Evolutionary conservation across 495 filamentous ascomycete genomes (phyloP).

Genomic region (Chaetomium tenue): DNA sequence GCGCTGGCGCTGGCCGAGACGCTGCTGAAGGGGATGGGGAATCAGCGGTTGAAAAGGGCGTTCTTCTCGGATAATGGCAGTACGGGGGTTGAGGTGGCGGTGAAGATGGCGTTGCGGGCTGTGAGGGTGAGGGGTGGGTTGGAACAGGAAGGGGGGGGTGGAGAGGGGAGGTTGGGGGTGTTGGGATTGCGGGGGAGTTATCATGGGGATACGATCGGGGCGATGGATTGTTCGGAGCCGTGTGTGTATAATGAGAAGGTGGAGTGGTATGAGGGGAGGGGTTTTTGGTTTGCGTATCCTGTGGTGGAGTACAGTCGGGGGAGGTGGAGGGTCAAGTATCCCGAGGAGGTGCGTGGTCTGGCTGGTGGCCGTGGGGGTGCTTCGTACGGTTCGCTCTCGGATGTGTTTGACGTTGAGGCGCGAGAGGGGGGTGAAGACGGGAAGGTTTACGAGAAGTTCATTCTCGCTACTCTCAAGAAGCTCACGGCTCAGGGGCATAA

Average conservation of each 20-base stretch:
- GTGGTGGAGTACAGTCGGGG: slow-evolving; percentile 61
- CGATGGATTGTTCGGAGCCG: slow-evolving; percentile 76
- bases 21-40: slow-evolving; percentile 55
- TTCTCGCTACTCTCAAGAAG: slow-evolving; percentile 50
- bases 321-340: slow-evolving; percentile 60
- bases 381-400: slow-evolving; percentile 41
- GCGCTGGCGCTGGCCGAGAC: slow-evolving; percentile 62
- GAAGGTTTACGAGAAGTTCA: slow-evolving; percentile 56
- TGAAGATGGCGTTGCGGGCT: slow-evolving; percentile 75
- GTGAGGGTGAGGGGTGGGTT: slow-evolving; percentile 62
- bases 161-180: slow-evolving; percentile 54
- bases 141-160: too few relatives aligned
- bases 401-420: slow-evolving; percentile 60
- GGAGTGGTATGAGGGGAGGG: slow-evolving; percentile 73
- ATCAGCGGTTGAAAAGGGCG: slow-evolving; percentile 60
- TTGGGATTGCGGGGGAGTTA: slow-evolving; percentile 73
- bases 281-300: slow-evolving; percentile 75
- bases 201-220: slow-evolving; percentile 78
- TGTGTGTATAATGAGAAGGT: slow-evolving; percentile 70
- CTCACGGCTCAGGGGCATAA: slow-evolving; percentile 56
- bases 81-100: slow-evolving; percentile 73
- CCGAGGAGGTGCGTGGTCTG: slow-evolving; percentile 41
- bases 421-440: slow-evolving; percentile 46
- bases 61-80: slow-evolving; percentile 81
- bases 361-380: slow-evolving; percentile 38